phyloP scores from a whole-genome alignment of 257 asterid genomes.

The Galeopsis tetrahit region DNA sequence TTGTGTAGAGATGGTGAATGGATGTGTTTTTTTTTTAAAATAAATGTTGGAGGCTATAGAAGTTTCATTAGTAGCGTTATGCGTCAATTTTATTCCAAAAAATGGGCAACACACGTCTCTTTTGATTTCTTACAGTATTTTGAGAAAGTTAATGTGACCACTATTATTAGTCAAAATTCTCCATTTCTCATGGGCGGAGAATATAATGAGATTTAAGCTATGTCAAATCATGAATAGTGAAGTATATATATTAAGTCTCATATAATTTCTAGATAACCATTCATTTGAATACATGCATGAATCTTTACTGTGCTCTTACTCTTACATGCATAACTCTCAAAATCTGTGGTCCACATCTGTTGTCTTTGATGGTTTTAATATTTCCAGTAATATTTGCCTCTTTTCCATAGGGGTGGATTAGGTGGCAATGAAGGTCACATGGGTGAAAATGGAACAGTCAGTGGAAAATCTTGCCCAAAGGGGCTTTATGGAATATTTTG shows the following conservation, averaged over 20 bases:
- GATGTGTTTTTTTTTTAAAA: background rate
- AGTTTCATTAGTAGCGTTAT: background rate
- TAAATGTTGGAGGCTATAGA: background rate
- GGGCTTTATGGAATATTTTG: slow-evolving; percentile 96
- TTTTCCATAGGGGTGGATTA: slow-evolving; percentile 76
- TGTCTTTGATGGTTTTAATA: background rate
- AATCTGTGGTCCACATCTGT: background rate
- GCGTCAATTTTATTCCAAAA: background rate
- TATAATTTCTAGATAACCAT: background rate
- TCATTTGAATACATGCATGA: slow-evolving; percentile 3
- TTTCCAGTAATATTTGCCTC: slow-evolving; percentile 30
- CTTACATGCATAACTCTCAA: slow-evolving; percentile 10
- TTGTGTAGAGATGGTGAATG: background rate
- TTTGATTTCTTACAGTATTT: background rate
- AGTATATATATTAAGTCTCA: background rate
- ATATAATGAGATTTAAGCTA: background rate
- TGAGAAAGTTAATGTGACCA: background rate
- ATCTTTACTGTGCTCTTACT: background rate
- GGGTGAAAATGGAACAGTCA: slow-evolving; percentile 90
- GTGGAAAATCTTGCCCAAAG: slow-evolving; percentile 94
- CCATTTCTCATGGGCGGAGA: background rate
- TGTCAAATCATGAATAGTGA: background rate
- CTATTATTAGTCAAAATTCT: background rate
- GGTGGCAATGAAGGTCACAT: slow-evolving; percentile 65
- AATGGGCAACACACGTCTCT: background rate